These are phyloP conservation scores for Ogataea nonfermentans DNA, from an alignment of 805 yeast species.

Conservation along the genomic window DNA sequence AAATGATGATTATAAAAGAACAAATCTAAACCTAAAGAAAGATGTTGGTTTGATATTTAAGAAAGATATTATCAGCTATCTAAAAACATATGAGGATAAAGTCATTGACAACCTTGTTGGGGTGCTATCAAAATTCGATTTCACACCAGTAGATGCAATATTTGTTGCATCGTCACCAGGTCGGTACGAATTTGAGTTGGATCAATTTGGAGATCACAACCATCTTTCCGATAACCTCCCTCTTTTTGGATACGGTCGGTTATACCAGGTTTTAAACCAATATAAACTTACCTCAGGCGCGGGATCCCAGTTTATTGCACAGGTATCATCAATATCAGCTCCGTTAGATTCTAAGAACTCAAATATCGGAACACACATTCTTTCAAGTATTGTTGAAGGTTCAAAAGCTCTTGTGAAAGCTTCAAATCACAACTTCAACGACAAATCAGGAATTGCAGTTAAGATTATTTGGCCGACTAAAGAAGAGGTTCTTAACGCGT, in stretches of 20 bases:
- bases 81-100: conserved; percentile 40
- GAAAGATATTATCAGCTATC: conserved; percentile 42
- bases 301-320: conserved; percentile 39
- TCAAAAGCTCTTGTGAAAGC: conserved; percentile 23
- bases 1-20: conserved; percentile 3
- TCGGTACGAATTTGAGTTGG: conserved; percentile 21
- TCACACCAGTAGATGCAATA: conserved; percentile 46
- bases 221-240: conserved; percentile 6
- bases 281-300: conserved; percentile 28
- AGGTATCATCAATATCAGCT: conserved; percentile 48
- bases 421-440: conserved; percentile 15
- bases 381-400: conserved; percentile 44
- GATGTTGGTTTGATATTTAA: conserved; percentile 40
- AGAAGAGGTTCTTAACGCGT: conserved; percentile 24
- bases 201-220: conserved; percentile 8
- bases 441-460: conserved; percentile 21
- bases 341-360: conserved; percentile 36
- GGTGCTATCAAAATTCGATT: conserved; percentile 39
- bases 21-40: conserved; percentile 4
- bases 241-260: conserved; percentile 47
- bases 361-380: conserved; percentile 47
- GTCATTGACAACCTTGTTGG: conserved; percentile 31
- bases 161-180: conserved; percentile 59
- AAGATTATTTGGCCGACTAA: conserved; percentile 36
- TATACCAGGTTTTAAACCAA: conserved; percentile 40